Conservation (phyloP, 73 alveolate genomes). For the Paramecium pentaurelia region DNA sequence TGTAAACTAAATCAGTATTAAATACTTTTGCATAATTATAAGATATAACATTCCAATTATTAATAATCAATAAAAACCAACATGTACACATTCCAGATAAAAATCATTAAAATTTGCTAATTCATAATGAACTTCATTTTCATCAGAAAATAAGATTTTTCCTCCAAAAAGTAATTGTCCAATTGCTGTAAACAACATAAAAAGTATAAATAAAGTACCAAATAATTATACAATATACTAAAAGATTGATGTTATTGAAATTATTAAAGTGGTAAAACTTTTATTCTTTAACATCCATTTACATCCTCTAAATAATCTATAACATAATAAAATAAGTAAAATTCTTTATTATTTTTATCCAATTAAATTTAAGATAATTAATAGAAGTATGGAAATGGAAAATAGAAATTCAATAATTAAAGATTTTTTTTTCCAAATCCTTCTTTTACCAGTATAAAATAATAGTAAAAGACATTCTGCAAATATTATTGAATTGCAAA, state of each 20-base stretch:
- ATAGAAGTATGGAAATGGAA: neutral
- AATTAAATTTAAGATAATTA: neutral
- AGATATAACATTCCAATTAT: slow-evolving; percentile 35
- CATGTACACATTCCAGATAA: slow-evolving; percentile 14
- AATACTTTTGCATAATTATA: neutral
- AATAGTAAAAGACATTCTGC: neutral
- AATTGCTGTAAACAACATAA: neutral
- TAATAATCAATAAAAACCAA: neutral
- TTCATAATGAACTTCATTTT: neutral
- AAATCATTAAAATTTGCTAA: neutral
- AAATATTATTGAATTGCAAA: neutral
- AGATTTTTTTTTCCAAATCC: neutral
- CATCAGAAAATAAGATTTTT: neutral
- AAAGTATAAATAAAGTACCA: neutral
- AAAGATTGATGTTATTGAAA: neutral
- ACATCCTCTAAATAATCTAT: neutral
- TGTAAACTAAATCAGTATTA: neutral
- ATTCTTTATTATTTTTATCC: neutral
- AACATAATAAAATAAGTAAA: neutral
- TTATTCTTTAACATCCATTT: neutral
- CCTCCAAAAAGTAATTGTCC: slow-evolving; percentile 32
- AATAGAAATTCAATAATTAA: neutral
- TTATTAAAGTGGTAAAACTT: neutral
- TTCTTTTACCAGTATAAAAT: neutral
- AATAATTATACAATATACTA: neutral